Evolutionary conservation across 805 yeast genomes (phyloP).

Genomic region (Ogataea zsoltii): DNA sequence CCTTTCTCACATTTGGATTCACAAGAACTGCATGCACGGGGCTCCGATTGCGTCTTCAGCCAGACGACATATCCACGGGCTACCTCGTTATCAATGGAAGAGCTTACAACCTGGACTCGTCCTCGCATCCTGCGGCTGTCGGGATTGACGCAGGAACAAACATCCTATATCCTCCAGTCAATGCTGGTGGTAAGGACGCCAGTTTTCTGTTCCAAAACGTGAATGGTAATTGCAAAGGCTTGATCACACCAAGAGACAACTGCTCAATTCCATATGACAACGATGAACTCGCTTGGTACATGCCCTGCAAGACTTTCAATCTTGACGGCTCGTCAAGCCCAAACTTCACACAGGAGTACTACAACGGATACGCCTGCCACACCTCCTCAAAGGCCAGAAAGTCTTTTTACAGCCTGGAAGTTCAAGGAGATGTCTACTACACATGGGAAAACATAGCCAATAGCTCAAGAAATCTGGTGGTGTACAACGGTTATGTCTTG

Average conservation of each 20-base stretch:
- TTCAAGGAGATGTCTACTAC: conserved; percentile 75
- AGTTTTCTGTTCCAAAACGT: conserved; percentile 87
- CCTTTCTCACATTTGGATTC: conserved; percentile 87
- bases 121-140: conserved; percentile 77
- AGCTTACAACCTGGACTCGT: conserved; percentile 67
- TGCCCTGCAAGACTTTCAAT: conserved; percentile 78
- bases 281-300: conserved; percentile 85
- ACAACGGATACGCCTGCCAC: conserved; percentile 91
- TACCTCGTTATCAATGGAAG: conserved; percentile 79
- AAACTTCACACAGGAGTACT: conserved; percentile 62
- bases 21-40: conserved; percentile 75
- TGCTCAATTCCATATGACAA: conserved; percentile 69
- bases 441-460: conserved; percentile 86
- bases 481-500: conserved; percentile 85
- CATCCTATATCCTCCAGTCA: conserved; percentile 77
- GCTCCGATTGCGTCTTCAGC: conserved; percentile 49
- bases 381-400: conserved; percentile 69
- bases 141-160: conserved; percentile 74
- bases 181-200: conserved; percentile 88
- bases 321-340: conserved; percentile 74
- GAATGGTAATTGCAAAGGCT: conserved; percentile 82
- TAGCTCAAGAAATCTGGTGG: conserved; percentile 73
- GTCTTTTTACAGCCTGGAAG: conserved; percentile 59
- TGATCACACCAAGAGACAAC: conserved; percentile 68
- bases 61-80: conserved; percentile 58